Evolutionary conservation across 2,329 filamentous ascomycete species (phyloP).

Genomic region (Triangularia verruculosa): DNA sequence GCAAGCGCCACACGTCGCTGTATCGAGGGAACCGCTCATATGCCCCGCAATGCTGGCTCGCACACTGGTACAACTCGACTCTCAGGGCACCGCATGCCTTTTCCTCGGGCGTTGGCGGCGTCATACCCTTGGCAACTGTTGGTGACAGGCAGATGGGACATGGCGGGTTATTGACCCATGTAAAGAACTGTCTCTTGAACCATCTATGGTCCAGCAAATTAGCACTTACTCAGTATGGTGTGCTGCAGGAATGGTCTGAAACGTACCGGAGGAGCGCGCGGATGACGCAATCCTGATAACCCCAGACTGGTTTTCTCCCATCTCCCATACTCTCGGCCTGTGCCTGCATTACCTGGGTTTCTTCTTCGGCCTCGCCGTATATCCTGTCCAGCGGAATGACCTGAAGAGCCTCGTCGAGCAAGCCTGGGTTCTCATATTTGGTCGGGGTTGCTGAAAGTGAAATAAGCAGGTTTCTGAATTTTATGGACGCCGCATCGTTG

Average conservation of each 20-base stretch:
- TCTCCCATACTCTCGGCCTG: constrained; percentile 84
- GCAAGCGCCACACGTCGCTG: constrained; percentile 87
- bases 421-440: constrained; percentile 93
- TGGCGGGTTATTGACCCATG: constrained; percentile 92
- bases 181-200: constrained; percentile 95
- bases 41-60: constrained; percentile 67
- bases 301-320: constrained; percentile 81
- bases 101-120: constrained; percentile 82
- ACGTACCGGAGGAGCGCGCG: constrained; percentile 73
- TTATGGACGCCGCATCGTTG: constrained; percentile 63
- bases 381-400: constrained; percentile 86
- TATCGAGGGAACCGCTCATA: constrained; percentile 92
- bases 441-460: constrained; percentile 84
- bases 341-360: constrained; percentile 81
- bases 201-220: constrained; percentile 54
- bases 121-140: constrained; percentile 79
- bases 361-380: constrained; percentile 91
- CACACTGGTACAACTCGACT: constrained; percentile 90
- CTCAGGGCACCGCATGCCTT: constrained; percentile 80
- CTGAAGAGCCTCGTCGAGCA: constrained; percentile 86
- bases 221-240: constrained; percentile 2
- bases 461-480: constrained; percentile 78
- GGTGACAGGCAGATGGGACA: constrained; percentile 79
- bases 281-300: constrained; percentile 96
- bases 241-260: neutral